phyloP scores from a whole-genome alignment of 805 yeast genomes.

The Metschnikowia lachancei region DNA sequence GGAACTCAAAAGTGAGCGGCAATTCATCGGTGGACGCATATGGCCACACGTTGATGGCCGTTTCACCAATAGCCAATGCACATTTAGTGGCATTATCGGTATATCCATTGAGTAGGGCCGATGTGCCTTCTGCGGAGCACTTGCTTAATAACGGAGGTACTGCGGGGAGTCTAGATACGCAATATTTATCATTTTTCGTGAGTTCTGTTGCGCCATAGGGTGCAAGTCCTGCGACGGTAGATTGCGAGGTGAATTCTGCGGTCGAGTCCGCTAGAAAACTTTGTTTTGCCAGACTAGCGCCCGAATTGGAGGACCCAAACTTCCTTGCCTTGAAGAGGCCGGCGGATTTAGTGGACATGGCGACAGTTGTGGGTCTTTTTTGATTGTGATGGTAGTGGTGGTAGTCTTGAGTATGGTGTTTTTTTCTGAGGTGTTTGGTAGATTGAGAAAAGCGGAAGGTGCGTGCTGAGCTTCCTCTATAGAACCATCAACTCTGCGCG shows the following conservation, averaged over 20 bases:
- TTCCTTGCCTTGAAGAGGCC: constrained; percentile 16
- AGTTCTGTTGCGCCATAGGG: constrained; percentile 38
- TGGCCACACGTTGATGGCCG: constrained; percentile 64
- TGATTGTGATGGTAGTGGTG: no score
- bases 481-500: no score
- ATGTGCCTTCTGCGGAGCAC: constrained; percentile 17
- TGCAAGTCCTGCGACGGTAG: neutral
- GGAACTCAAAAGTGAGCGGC: constrained; percentile 58
- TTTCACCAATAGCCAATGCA: constrained; percentile 49
- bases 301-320: constrained; percentile 9
- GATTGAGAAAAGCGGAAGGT: no score
- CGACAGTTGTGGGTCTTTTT: neutral
- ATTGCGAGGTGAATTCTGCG: constrained; percentile 7
- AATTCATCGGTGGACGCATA: constrained; percentile 58
- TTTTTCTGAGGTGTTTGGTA: no score
- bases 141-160: constrained; percentile 41
- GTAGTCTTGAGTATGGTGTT: no score
- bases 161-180: constrained; percentile 56
- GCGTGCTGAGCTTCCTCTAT: no score
- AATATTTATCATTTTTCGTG: constrained; percentile 56
- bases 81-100: constrained; percentile 47
- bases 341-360: constrained; percentile 7
- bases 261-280: constrained; percentile 18
- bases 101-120: constrained; percentile 41
- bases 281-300: neutral